phyloP scores from a whole-genome alignment of 2,329 filamentous ascomycete genomes.

The Aphanoascus verrucosus region DNA sequence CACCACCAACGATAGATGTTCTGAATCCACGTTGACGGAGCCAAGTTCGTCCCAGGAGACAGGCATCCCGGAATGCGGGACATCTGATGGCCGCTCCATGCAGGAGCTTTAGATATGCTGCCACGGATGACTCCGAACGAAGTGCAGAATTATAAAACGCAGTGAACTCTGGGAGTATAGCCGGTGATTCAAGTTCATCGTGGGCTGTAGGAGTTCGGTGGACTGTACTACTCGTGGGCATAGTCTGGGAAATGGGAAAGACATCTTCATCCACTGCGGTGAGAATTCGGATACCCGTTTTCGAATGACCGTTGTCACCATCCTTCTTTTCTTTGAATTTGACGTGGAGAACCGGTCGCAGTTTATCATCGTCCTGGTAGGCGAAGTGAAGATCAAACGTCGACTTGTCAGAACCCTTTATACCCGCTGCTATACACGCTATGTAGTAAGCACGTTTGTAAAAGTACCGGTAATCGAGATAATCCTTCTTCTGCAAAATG shows the following conservation, averaged over 20 bases:
- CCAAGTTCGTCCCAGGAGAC: constrained; percentile 78
- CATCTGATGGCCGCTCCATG: constrained; percentile 59
- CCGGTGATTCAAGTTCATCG: constrained; percentile 32
- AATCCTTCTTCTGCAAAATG: constrained; percentile 89
- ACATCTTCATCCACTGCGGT: constrained; percentile 58
- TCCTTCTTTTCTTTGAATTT: constrained; percentile 25
- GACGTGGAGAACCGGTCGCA: constrained; percentile 59
- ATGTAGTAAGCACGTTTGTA: constrained; percentile 90
- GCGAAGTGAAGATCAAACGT: constrained; percentile 53
- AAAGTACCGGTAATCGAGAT: constrained; percentile 83
- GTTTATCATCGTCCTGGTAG: constrained; percentile 58
- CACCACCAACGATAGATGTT: constrained; percentile 58
- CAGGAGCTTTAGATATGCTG: constrained; percentile 64
- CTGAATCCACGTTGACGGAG: constrained; percentile 75
- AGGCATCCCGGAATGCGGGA: constrained; percentile 67
- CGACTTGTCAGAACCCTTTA: constrained; percentile 49
- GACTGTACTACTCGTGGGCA: constrained; percentile 59
- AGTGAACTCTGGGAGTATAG: constrained; percentile 34
- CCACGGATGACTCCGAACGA: constrained; percentile 63
- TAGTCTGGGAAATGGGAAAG: constrained; percentile 62
- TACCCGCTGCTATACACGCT: constrained; percentile 62
- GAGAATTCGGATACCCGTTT: constrained; percentile 61
- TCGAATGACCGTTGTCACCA: constrained; percentile 32
- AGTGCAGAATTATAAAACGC: constrained; percentile 84
- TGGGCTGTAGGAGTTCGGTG: constrained; percentile 43